A percentile compares a stretch with the other conserved stretches of the same genome.
phyloP scores from a whole-genome alignment of 176 grass and related monocot genomes.

The Oryza meyeriana region DNA sequence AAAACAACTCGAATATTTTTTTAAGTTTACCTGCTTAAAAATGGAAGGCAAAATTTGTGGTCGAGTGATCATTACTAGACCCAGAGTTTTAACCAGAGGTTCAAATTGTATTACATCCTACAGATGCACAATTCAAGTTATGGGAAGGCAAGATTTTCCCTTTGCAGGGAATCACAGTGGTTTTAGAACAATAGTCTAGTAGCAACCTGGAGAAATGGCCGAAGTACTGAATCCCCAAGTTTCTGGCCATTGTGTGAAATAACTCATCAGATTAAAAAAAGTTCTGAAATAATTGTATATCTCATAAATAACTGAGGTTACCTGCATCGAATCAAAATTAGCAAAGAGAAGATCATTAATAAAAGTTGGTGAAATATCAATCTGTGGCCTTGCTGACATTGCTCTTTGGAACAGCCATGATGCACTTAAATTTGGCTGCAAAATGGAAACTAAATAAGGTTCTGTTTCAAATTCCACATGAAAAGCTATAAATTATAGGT shows the following conservation, averaged over 20 bases:
- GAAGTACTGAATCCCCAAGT: constrained; percentile 71
- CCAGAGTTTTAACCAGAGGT: constrained; percentile 82
- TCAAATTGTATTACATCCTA: constrained; percentile 99
- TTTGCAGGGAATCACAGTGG: neutral
- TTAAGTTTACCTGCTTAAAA: constrained; percentile 65
- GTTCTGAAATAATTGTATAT: neutral
- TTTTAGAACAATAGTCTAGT: constrained; percentile 14
- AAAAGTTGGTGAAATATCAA: constrained; percentile 68
- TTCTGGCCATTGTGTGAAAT: constrained; percentile 53
- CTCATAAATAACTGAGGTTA: constrained; percentile 25
- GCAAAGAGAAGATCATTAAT: constrained; percentile 89
- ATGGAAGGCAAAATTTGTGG: constrained; percentile 85
- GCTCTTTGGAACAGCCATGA: constrained; percentile 97
- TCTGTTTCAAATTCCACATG: constrained; percentile 8
- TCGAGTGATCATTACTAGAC: constrained; percentile 66
- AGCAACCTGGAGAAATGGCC: constrained; percentile 91
- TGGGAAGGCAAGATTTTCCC: neutral
- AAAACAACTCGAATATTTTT: neutral
- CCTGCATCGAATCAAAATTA: constrained; percentile 95
- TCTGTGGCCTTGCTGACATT: constrained; percentile 74
- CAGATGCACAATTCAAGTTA: constrained; percentile 20
- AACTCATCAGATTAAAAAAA: constrained; percentile 26
- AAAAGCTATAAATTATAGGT: neutral
- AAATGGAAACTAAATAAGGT: constrained; percentile 16
- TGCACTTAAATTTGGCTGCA: constrained; percentile 93